Percentiles rank a stretch among this genome's conserved stretches.
These are phyloP conservation scores for Cutaneotrichosporon sp. DNA, from an alignment of 1,284 basidiomycete species.

Conservation along the genomic window DNA sequence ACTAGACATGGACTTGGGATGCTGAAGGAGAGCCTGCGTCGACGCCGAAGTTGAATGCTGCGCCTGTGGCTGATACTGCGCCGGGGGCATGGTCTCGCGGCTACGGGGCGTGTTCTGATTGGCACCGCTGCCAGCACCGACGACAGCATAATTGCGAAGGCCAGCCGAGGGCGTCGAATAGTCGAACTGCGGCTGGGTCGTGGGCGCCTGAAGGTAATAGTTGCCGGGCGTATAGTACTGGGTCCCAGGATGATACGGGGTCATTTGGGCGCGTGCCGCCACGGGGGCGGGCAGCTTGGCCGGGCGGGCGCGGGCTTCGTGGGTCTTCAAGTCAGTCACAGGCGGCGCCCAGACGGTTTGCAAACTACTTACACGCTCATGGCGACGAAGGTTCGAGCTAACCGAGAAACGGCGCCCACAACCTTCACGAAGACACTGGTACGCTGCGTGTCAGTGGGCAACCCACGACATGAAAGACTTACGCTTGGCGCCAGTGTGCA, in stretches of 20 bases:
- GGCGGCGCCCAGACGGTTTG: neutral
- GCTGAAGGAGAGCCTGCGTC: too few relatives aligned
- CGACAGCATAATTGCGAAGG: constrained; percentile 2
- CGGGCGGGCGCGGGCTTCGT: constrained; percentile 3
- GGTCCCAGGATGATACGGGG: neutral
- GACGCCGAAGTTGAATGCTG: too few relatives aligned
- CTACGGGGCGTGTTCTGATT: too few relatives aligned
- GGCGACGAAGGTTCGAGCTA: constrained; percentile 59
- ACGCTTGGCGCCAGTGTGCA: constrained; percentile 62
- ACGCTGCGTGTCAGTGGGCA: constrained; percentile 47
- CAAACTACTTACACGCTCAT: constrained; percentile 48
- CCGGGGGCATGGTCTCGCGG: too few relatives aligned
- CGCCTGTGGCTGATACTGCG: too few relatives aligned
- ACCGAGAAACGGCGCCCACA: constrained; percentile 59
- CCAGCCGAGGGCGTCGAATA: neutral
- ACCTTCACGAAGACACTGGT: constrained; percentile 52
- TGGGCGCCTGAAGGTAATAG: neutral
- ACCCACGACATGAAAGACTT: constrained; percentile 20
- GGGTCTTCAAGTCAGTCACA: neutral
- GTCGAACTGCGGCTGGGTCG: neutral
- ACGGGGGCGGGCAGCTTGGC: neutral
- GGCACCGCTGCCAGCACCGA: neutral
- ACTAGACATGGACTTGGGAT: too few relatives aligned
- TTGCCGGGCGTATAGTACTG: neutral
- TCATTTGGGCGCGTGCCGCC: neutral